Evolutionary conservation across 1,139 yeast genomes (phyloP).

Genomic region (Wickerhamomyces sp.): DNA sequence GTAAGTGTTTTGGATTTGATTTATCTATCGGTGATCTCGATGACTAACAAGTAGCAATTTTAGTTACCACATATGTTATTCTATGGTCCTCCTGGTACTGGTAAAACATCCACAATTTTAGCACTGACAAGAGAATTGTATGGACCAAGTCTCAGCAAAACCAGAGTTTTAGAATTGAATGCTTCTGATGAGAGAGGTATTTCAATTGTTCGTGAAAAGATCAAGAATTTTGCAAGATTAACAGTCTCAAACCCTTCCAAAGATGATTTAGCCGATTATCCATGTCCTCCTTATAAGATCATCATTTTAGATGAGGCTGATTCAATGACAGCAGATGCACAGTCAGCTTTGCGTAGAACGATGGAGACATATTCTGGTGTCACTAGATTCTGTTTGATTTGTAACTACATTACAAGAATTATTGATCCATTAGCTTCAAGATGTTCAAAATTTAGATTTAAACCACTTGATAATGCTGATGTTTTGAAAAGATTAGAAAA

Average conservation of each 20-base stretch:
- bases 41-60: background rate
- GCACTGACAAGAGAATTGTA: slow-evolving; percentile 83
- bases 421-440: slow-evolving; percentile 95
- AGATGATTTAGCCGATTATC: slow-evolving; percentile 65
- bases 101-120: slow-evolving; percentile 87
- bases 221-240: slow-evolving; percentile 86
- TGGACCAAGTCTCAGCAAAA: slow-evolving; percentile 65
- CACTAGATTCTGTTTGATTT: slow-evolving; percentile 88
- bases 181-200: slow-evolving; percentile 98
- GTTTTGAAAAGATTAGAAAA: slow-evolving; percentile 63
- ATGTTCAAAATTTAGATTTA: slow-evolving; percentile 91
- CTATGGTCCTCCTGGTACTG: slow-evolving; percentile 98
- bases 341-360: slow-evolving; percentile 88
- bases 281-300: slow-evolving; percentile 92
- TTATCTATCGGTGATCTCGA: background rate
- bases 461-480: slow-evolving; percentile 63
- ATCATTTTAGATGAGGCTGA: slow-evolving; percentile 91
- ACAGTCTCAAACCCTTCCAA: slow-evolving; percentile 76
- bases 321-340: slow-evolving; percentile 98
- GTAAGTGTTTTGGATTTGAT: slow-evolving; percentile 14
- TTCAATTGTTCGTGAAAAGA: slow-evolving; percentile 84
- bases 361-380: slow-evolving; percentile 93
- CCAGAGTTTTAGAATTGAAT: slow-evolving; percentile 84
- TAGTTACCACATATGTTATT: slow-evolving; percentile 86
- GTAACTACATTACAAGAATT: slow-evolving; percentile 93